Base-by-base conservation (phyloP, 1,284 basidiomycete species). In the Ganoderma sinense region DNA sequence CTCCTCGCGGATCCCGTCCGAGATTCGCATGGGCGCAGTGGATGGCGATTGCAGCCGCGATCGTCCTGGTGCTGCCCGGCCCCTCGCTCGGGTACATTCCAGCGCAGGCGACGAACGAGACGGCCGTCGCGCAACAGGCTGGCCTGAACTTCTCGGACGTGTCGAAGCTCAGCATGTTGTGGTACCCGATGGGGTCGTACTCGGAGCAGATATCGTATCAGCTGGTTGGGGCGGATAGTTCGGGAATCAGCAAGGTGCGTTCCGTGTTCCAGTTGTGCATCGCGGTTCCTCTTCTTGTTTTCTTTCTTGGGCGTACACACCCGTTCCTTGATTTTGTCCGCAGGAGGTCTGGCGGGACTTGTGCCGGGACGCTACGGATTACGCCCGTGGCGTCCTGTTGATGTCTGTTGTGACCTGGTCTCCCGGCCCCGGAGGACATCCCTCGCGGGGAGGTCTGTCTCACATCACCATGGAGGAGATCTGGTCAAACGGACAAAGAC, bases 101-200 rank as follows among this genome's bases (percentile, higher is more conserved):
- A 0, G 94, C 94, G 2, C 77, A 83, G n/a, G 86, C 91, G 14
- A 90, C 91, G 45, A 94, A 94, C 77, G 82, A 86, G 70, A 91
- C 91, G 0, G 80, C 82, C 73, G 82, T 83, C 65, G 87, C 87
- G 18, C 82, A 85, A 53, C 82, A 80, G 6, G 82, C 80, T 13
- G 85, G 82, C 20, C 76, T 87, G 62, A 89, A 89, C 76, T 80
- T 87, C 29, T 85, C 86, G 4, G 88, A 90, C 75, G 79, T 84
- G 18, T 91, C 90, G 10, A 84, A 82, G 60, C 83, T 94, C 63
- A 82, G 83, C 69, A 80, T 95, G 66, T 85, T 88, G 70, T 95
- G 92, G 93, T 88, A 84, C 75, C 78, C 51, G 83, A 85, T 63
- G 85, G 84, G 87, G 26, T 66, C 55, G 64, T 89, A 68, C 66